Conservation (phyloP, 768 basidiomycete species). For the Chalciporus pseudorubinellus region DNA sequence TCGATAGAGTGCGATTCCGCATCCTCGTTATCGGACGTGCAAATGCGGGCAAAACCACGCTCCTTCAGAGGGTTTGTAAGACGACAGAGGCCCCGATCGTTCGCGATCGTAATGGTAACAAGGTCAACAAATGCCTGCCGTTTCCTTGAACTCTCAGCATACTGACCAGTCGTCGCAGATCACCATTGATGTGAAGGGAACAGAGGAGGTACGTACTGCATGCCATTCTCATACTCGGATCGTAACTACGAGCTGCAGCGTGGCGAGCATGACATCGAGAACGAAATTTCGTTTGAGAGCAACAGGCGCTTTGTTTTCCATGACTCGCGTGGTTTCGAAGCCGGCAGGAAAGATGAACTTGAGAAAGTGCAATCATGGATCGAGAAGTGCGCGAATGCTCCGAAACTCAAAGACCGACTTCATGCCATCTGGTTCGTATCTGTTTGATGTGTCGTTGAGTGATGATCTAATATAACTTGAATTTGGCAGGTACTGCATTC, state of each 20-base stretch:
- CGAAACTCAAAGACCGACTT: no score
- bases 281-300: conserved; percentile 27
- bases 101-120: conserved; percentile 16
- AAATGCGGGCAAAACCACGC: conserved; percentile 42
- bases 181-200: not conserved
- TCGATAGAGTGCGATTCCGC: no score
- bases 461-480: no score
- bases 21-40: conserved; percentile 41
- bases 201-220: not conserved
- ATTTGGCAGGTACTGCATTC: no score
- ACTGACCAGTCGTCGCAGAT: not conserved
- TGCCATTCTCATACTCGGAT: no score
- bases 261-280: not conserved
- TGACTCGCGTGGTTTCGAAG: conserved; percentile 27
- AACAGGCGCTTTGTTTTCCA: conserved; percentile 39
- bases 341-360: no score
- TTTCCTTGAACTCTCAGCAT: no score
- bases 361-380: no score
- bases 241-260: not conserved
- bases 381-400: no score
- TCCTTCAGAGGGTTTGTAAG: conserved; percentile 39
- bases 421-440: no score
- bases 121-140: conserved; percentile 8
- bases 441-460: no score
- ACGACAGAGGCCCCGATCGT: conserved; percentile 33